phyloP scores from a whole-genome alignment of 495 filamentous ascomycete genomes.

The Neurospora sp. region DNA sequence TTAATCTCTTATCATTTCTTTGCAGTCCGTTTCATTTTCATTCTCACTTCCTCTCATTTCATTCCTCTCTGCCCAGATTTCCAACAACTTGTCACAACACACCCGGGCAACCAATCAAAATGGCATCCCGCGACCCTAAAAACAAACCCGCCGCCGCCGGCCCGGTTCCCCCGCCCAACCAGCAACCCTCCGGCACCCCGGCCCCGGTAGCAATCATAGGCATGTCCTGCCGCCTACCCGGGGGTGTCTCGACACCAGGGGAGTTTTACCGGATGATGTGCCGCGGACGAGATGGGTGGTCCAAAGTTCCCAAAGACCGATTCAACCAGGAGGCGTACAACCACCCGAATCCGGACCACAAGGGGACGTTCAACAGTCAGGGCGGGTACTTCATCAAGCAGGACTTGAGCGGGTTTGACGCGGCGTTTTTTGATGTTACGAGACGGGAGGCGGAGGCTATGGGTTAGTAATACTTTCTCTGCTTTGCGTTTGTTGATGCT shows the following conservation, averaged over 20 bases:
- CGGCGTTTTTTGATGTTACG: constrained; percentile 42
- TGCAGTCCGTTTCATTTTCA: neutral
- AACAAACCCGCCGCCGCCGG: constrained; percentile 3
- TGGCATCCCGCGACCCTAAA: neutral
- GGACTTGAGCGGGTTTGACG: constrained; percentile 39
- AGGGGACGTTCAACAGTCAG: constrained; percentile 31
- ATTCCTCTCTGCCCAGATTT: no score
- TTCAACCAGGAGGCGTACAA: constrained; percentile 58
- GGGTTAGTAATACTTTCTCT: constrained; percentile 15
- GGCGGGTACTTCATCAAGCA: constrained; percentile 46
- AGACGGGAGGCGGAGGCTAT: constrained; percentile 39
- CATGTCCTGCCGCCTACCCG: constrained; percentile 40
- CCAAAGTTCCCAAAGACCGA: constrained; percentile 50
- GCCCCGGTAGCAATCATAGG: constrained; percentile 32
- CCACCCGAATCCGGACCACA: constrained; percentile 45
- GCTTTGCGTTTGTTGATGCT: neutral
- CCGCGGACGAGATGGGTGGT: constrained; percentile 28
- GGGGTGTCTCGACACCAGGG: constrained; percentile 27
- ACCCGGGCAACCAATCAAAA: neutral
- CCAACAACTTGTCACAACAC: neutral
- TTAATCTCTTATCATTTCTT: neutral
- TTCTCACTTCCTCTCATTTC: neutral
- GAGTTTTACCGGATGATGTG: constrained; percentile 39
- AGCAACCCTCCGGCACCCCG: constrained; percentile 14
- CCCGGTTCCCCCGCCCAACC: constrained; percentile 3